Evolutionary conservation across 2,329 filamentous ascomycete species (phyloP), one percentile per base, ranked within the genome.

Genomic region (Sporothrix brunneoviolacea): DNA sequence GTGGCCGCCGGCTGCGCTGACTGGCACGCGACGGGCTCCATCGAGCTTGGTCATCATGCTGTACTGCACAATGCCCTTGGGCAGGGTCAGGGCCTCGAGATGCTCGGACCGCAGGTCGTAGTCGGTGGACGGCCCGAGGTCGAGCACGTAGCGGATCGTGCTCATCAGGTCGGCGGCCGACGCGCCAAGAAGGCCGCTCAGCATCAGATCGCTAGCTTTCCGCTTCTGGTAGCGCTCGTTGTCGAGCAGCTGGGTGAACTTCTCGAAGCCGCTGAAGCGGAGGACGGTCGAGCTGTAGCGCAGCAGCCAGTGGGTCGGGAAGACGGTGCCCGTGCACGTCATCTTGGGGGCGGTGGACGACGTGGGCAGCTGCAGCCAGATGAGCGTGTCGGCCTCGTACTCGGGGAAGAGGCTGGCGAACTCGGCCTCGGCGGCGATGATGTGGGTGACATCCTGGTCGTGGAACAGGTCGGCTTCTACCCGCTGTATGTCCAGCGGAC

Each of bases 1-100:
- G 42, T 72, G 70, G 9, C 70, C 70, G n/a, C 48, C 55, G n/a
- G 68, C 67, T 15, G 65, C 55, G 39, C 54, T 57, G 10, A 35
- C 19, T 6, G 55, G 51, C 15, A 36, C 46, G 3, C 37, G 32
- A 2, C 10, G 10, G 4, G 2, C 16, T 4, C 6, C 1, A 3
- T 28, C 15, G 39, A 43, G 13, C 5, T 33, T 21, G 21, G 42
- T 33, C 50, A 55, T 40, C 19, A 42, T 32, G 40, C 44, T 51
- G 52, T 56, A 59, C 8, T 48, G 58, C 12, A 57, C 43, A 16
- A 59, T 46, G 32, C 57, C 57, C 24, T 48, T 51, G 35, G 57
- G 55, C 15, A 59, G 50, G 1, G 49, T 51, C 16, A 59, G 46
- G 5, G 52, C 54, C 47, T 57, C 53, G 22, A 59, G 52, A 12